A percentile compares a stretch with the other conserved stretches of the same genome.
Evolutionary conservation across 1,139 yeast genomes (phyloP).

Genomic region (Geotrichum carabidarum): DNA sequence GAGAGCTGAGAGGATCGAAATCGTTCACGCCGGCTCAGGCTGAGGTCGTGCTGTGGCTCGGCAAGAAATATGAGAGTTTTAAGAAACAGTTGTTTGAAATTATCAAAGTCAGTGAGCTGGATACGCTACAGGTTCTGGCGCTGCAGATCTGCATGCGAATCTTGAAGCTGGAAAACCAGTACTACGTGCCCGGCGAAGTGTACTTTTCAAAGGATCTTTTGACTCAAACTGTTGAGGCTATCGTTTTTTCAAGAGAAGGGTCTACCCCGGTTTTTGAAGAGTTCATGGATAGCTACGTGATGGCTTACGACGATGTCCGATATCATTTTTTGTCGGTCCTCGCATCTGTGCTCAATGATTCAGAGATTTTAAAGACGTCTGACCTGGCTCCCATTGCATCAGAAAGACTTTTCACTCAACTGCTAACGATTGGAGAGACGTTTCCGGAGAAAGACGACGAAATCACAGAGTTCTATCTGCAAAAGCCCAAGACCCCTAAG

Average conservation of each 20-base stretch:
- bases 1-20: constrained; percentile 41
- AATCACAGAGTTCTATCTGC: constrained; percentile 33
- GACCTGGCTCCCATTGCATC: constrained; percentile 17
- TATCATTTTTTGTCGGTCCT: constrained; percentile 26
- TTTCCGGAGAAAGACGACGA: constrained; percentile 32
- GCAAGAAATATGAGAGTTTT: constrained; percentile 54
- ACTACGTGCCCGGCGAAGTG: constrained; percentile 49
- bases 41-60: constrained; percentile 49
- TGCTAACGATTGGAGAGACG: constrained; percentile 19
- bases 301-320: constrained; percentile 39
- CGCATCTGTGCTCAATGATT: constrained; percentile 18
- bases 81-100: constrained; percentile 44
- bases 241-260: constrained; percentile 41
- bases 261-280: constrained; percentile 51
- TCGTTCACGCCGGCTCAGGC: constrained; percentile 41
- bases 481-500: constrained; percentile 41
- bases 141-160: constrained; percentile 61
- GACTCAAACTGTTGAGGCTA: constrained; percentile 49
- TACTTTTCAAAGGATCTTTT: constrained; percentile 62
- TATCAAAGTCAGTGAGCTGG: constrained; percentile 34
- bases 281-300: constrained; percentile 53
- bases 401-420: constrained; percentile 18
- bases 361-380: constrained; percentile 8
- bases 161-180: constrained; percentile 54
- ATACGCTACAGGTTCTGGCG: constrained; percentile 55